Evolutionary conservation across 371 early-diverging fungal species (phyloP).

Genomic region (Rhizopus delemar): DNA sequence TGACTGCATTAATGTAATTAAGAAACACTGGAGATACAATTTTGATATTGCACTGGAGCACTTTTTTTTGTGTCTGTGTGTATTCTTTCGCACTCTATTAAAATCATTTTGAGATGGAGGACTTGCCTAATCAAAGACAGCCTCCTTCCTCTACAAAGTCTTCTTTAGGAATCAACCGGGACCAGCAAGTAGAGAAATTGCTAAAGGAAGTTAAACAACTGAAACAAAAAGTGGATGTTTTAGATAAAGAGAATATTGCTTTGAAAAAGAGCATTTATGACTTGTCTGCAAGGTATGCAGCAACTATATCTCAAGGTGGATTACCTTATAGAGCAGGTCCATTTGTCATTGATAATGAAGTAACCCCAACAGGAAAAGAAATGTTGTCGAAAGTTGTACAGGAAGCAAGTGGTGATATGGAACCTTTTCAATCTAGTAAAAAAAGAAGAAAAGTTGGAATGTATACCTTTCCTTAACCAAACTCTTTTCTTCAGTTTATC

Average conservation of each 20-base stretch:
- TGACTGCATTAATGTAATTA: too few relatives aligned
- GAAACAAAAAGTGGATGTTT: conserved; percentile 73
- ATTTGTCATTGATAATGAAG: conserved; percentile 46
- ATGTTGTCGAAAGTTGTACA: conserved; percentile 52
- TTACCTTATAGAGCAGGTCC: conserved; percentile 40
- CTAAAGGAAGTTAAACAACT: conserved; percentile 73
- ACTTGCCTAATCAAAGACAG: conserved; percentile 37
- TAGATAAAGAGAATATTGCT: conserved; percentile 83
- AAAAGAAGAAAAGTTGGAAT: too few relatives aligned
- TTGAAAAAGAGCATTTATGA: conserved; percentile 86
- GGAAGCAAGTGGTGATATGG: conserved; percentile 48
- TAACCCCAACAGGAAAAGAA: conserved; percentile 34
- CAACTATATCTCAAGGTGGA: conserved; percentile 52
- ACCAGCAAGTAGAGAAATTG: conserved; percentile 62
- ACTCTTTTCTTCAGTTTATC: conserved; percentile 15
- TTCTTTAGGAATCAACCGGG: conserved; percentile 39
- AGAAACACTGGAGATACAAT: too few relatives aligned
- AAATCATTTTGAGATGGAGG: conserved; percentile 24
- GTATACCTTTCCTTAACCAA: too few relatives aligned
- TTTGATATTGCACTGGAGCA: too few relatives aligned
- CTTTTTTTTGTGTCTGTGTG: not conserved
- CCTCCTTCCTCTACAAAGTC: conserved; percentile 20
- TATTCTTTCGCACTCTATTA: not conserved
- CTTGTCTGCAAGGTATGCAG: conserved; percentile 74
- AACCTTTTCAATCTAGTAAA: conserved; percentile 38